Base-by-base conservation (phyloP, 2,329 filamentous ascomycete species). In the Monosporascus sp. region DNA sequence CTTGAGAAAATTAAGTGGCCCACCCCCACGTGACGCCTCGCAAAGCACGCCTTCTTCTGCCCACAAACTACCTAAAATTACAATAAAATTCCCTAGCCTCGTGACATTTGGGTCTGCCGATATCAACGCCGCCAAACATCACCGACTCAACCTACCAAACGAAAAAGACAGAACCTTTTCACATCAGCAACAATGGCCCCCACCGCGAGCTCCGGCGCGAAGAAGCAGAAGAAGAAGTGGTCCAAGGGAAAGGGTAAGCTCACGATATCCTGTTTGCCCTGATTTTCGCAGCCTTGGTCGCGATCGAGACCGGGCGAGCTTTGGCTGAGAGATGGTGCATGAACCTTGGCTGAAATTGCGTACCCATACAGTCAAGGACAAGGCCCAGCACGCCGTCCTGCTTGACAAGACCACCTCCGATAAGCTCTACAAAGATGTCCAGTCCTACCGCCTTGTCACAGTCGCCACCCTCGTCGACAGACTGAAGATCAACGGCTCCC, bases 351-450 rank as follows among this genome's bases (percentile, higher is more conserved):
- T 66, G 57, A 65, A 58, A 18, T 53, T 38, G 46, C 43, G n/a
- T 39, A 25, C 48, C 35, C 37, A 14, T 60, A 44, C 51, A 69
- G 94, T 99, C 84, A 99, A 99, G 94, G 94, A 99, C 87, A 99
- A 99, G 92, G 93, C 94, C 80, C 89, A 97, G 78, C 94, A 99
- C 86, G 90, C 89, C 78, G 94, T 99, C 79, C 84, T 97, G 74
- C 90, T 99, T 80, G 94, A 99, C 84, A 99, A 99, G 87, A 74
- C 82, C 79, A 96, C 88, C 73, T 89, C 88, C 67, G 94, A 99
- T 81, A 96, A 95, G 84, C 91, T 99, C 77, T 89, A 96, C 85
- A 99, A 99, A 85, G 94, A 99, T 85, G 95, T 99, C 70, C 94
- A 97, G 80, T 97, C 94, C 63, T 99, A 97, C 89, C 91, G 94